Percentiles rank a stretch among this genome's conserved stretches.
Evolutionary conservation across 192 early-diverging fungal species (phyloP).

Genomic region (Umbelopsis ramanniana): DNA sequence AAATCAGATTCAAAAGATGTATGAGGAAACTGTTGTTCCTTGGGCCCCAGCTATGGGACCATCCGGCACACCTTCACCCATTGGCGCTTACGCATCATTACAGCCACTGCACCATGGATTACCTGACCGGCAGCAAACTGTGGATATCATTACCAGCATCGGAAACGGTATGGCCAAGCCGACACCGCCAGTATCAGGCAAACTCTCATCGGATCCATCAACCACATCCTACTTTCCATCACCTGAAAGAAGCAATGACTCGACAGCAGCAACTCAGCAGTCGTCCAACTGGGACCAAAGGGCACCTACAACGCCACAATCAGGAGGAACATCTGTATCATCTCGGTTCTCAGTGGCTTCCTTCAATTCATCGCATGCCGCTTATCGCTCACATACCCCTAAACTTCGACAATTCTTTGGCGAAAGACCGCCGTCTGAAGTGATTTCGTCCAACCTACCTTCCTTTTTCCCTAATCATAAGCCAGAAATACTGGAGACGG

Average conservation of each 20-base stretch:
- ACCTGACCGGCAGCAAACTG: constrained; percentile 31
- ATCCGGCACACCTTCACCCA: constrained; percentile 15
- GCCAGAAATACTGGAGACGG: constrained; percentile 39
- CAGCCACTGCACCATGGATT: constrained; percentile 6
- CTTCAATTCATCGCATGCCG: not conserved
- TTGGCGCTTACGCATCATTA: not conserved
- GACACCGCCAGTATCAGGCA: not conserved
- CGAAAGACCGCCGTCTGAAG: constrained; percentile 91
- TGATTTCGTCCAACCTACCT: constrained; percentile 88
- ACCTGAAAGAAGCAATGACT: not conserved
- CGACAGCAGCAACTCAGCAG: not conserved
- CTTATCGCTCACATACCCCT: constrained; percentile 42
- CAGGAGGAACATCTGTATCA: not conserved
- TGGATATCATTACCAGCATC: constrained; percentile 32
- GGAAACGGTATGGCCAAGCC: constrained; percentile 6
- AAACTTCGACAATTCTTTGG: constrained; percentile 81
- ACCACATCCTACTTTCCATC: not conserved
- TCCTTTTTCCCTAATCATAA: constrained; percentile 88
- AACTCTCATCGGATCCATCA: not conserved
- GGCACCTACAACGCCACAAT: not conserved
- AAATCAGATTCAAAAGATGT: constrained; percentile 22
- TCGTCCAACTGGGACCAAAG: not conserved
- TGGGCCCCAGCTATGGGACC: constrained; percentile 4
- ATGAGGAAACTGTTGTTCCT: not conserved
- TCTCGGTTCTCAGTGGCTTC: constrained; percentile 12